Base-by-base conservation (phyloP, 176 grass and related monocot species). In the Phyllostachys edulis region DNA sequence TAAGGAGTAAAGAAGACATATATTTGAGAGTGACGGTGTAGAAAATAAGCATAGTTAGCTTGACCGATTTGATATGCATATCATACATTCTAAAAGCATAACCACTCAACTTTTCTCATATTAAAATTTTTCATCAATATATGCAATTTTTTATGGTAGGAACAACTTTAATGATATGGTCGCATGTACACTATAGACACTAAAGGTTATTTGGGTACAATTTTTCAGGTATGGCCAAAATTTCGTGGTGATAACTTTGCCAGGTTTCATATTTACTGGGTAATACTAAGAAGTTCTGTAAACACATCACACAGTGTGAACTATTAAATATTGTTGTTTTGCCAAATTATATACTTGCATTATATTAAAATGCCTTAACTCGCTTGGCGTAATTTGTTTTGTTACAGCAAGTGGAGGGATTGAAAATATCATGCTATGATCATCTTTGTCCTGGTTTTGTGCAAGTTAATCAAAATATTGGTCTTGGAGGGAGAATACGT, bases 391-490 rank as follows among this genome's bases (percentile, higher is more conserved):
- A 24, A 37, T 71, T 39, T 45, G 8, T 71, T 47, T 47, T 7
- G 21, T 71, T 10, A 23, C 13, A 71, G 69, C 42, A 71, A 27
- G 69, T 7, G 27, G 21, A 71, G 49, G 7, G 41, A 6, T 8
- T 2, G 20, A 47, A 71, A 23, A 71, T 26, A n/a, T 5, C 69
- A 71, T 47, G 69, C 69, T 47, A 49, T 45, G 69, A 84, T 62
- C 82, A 63, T 67, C 21, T 76, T 29, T 84, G 82, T 20, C 15
- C 82, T 64, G 82, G 82, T 23, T 84, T 84, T 75, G 82, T 84
- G 34, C 82, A 84, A 84, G 49, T 84, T 17, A 74, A 15, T 61
- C 6, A 1, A 12, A 49, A 37, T 15, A 63, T 84, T 64, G 46
- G 57, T 6, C 56, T 74, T 44, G 82, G 82, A 32, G 29, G 51